Base-by-base conservation (phyloP, 495 filamentous ascomycete species). In the Glutinoglossum americanum region DNA sequence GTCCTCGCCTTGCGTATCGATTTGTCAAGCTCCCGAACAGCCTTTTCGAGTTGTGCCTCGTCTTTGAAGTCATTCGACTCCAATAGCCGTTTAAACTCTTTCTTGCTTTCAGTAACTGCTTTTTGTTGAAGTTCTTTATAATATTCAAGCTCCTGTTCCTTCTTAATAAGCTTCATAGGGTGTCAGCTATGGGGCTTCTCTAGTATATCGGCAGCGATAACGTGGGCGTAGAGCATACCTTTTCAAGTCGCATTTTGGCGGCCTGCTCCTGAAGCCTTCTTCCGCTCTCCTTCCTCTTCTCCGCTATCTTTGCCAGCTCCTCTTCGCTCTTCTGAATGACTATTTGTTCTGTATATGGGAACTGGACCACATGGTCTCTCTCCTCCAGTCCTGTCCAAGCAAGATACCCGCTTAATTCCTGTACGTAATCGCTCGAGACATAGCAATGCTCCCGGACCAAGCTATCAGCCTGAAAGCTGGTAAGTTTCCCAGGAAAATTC, bases 121-220 rank as follows among this genome's bases (percentile, higher is more conserved):
- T 75, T 77, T 17, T 70, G 66, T 58, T 89, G 85, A 4, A 98
- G 71, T 56, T 87, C 78, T 64, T 85, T 87, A 73, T 87, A 95
- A 66, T 93, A 96, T 58, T 94, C 90, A 15, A 97, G 70, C 63
- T 97, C 90, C 66, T 94, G 80, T 69, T 98, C 92, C 68, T 96
- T 97, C 63, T 84, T 84, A 64, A 96, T 85, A 25, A 98, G 72
- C 68, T 93, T 45, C n/a, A 21, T 21, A 0, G 41, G 9, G 17
- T 3, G 19, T 45, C 19, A 45, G 41, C 41, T 1, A 45, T 45
- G n/a, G 19, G 17, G 19, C 41, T 45, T n/a, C 21, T 21, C n/a
- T 7, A 21, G 1, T 23, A 21, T 1, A 3, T 3, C 17, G 5
- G 17, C 41, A 41, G 13, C 6, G 17, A 41, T 41, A 41, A 19